Evolutionary conservation across 2,329 filamentous ascomycete genomes (phyloP), one percentile per base, ranked within the genome.

Genomic region (Dactylonectria estremocensis): DNA sequence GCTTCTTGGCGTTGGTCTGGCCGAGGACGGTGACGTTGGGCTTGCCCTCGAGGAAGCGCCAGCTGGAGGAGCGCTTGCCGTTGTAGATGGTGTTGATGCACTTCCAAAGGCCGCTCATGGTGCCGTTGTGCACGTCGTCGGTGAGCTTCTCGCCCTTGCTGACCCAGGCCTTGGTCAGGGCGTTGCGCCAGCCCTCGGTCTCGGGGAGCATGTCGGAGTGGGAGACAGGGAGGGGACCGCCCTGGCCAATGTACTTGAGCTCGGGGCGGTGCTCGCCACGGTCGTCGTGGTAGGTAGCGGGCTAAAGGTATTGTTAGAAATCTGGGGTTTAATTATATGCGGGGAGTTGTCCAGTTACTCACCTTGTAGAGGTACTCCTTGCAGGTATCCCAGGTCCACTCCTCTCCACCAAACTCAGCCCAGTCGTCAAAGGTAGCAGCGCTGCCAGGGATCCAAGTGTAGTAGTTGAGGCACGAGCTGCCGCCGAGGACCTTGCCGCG

Each of bases 351-450:
- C n/a, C n/a, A n/a, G 24, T 24, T 13, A 52, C 66, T 31, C 11
- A 54, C 66, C 80, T 90, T 90, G 69, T 84, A 82, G 7, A 90
- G 80, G 69, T 90, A 90, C 8, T 82, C 80, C 3, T 84, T 80
- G 45, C 82, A 79, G 9, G 77, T 80, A 2, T 89, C 56, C 69
- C 70, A 91, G 0, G 80, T 89, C 89, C 89, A 92, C 54, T 87
- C 83, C 72, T 93, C 89, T 6, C 93, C 93, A 55, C 92, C 92
- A 37, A 87, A 88, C 78, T 93, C 92, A n/a, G 89, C 90, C 83
- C 92, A 88, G 20, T 91, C 90, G 76, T 95, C 87, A 71, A 88
- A 91, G 0, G 88, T 91, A 3, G 83, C 82, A 61, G 85, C 85
- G 63, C 83, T 87, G 2, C 89, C 89, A 1, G 85, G 88, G 5